Base-by-base conservation (phyloP, 2,329 filamentous ascomycete genomes). In the Hymenoscyphus fraxineus region DNA sequence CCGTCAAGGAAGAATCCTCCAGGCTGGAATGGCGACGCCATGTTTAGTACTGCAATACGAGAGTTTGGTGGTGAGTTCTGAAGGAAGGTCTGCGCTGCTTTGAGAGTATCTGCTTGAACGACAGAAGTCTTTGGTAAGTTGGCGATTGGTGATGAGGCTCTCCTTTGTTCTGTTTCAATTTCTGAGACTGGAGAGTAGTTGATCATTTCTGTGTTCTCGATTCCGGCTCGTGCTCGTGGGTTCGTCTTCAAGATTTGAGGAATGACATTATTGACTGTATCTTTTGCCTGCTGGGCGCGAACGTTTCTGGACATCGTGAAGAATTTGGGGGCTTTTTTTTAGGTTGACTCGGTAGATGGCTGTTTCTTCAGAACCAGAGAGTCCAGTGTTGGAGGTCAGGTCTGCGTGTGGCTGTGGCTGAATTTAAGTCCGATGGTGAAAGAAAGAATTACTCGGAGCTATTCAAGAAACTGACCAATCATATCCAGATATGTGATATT, bases 1-100 rank as follows among this genome's bases (percentile, higher is more conserved):
- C 88, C 88, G 44, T 80, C 80, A 4, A 81, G 73, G 82, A 87
- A 91, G 19, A 86, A 87, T 22, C 88, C 88, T n/a, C 88, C 88
- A 0, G 84, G 80, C 15, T 71, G 74, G 3, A 74, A 69, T 58
- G 83, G 80, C 60, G 85, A 89, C 16, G 88, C 88, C 77, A 90
- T 85, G 71, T 90, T 91, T 65, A 91, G 78, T 31, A 90, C 80
- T 39, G 81, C 83, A n/a, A 88, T 81, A 7, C 76, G 74, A 56
- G 68, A 70, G 76, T 74, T 59, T 67, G 70, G 64, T 66, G 72
- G 66, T 66, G 62, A 68, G 31, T 70, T 66, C 38, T 70, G 66
- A 31, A 74, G 65, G 47, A 81, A 70, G 4, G 69, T 71, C 55
- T 86, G 77, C 6, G 85, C 86, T 1, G 80, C 82, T 69, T 87